These are phyloP conservation scores for Fagus sylvatica DNA, from an alignment of 306 rosid species.

Conservation along the genomic window DNA sequence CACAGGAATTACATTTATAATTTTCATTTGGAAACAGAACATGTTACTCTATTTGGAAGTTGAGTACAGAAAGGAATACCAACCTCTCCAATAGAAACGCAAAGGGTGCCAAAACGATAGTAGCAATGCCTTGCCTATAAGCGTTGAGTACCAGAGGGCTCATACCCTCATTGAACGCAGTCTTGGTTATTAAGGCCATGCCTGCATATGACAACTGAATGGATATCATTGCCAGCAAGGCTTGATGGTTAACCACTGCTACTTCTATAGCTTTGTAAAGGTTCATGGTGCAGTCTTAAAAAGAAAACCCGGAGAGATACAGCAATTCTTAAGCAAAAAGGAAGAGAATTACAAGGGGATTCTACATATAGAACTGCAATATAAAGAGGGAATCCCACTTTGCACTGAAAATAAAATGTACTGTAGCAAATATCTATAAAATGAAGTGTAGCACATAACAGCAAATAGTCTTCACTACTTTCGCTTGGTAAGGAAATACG, in stretches of 20 bases:
- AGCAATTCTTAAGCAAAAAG: no score
- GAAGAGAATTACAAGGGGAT: no score
- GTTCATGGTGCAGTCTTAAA: not conserved
- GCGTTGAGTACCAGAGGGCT: slow-evolving; percentile 1
- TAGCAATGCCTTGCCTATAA: not conserved
- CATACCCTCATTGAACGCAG: not conserved
- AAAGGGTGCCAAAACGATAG: not conserved
- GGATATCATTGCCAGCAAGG: not conserved
- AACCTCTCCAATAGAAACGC: not conserved
- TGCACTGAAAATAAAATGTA: no score
- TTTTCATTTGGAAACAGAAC: not conserved
- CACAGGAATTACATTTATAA: not conserved
- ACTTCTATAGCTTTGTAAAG: slow-evolving; percentile 1
- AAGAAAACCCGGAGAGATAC: no score
- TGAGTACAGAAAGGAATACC: not conserved
- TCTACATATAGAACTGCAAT: no score
- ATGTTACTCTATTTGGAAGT: not conserved
- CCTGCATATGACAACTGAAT: not conserved
- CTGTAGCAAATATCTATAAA: no score
- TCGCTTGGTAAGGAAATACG: no score
- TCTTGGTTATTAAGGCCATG: not conserved
- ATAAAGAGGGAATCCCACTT: no score
- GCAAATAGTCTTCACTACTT: no score
- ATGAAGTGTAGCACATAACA: no score
- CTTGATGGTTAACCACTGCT: not conserved